Evolutionary conservation across 148 eudicot genomes (phyloP).

Genomic region (Rhododendron kiyosumense): DNA sequence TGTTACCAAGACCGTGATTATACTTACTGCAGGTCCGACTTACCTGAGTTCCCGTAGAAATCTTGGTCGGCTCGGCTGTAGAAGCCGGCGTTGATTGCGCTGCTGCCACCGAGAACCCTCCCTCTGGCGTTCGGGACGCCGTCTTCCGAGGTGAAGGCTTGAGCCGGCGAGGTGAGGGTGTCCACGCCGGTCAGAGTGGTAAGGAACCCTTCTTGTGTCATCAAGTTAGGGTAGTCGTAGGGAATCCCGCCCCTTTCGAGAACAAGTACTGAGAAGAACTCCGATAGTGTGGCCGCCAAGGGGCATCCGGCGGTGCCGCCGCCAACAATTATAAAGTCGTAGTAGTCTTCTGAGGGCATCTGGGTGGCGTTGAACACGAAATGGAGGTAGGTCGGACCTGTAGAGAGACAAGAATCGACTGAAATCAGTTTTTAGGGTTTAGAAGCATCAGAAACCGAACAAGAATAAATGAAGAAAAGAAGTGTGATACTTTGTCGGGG

Average conservation of each 20-base stretch:
- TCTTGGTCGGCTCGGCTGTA: constrained; percentile 74
- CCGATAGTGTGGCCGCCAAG: constrained; percentile 72
- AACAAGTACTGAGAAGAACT: constrained; percentile 49
- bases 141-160: constrained; percentile 81
- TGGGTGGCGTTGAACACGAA: constrained; percentile 69
- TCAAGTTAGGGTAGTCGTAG: constrained; percentile 52
- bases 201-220: constrained; percentile 77
- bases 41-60: constrained; percentile 25
- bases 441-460: not conserved
- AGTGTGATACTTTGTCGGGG: not conserved
- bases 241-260: constrained; percentile 85
- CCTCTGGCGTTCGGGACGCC: constrained; percentile 96
- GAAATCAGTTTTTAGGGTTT: not conserved
- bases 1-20: not conserved
- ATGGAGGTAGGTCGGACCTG: constrained; percentile 68
- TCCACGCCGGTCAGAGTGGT: constrained; percentile 48
- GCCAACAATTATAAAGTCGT: constrained; percentile 78
- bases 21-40: not conserved
- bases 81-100: constrained; percentile 87
- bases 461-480: not conserved
- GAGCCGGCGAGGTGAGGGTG: constrained; percentile 58
- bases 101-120: constrained; percentile 91
- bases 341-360: constrained; percentile 59
- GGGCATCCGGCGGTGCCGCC: constrained; percentile 96
- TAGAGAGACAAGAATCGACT: not conserved